These are phyloP conservation scores for Tanacetum coccineum DNA, from an alignment of 129 eudicot genomes.

Conservation along the genomic window DNA sequence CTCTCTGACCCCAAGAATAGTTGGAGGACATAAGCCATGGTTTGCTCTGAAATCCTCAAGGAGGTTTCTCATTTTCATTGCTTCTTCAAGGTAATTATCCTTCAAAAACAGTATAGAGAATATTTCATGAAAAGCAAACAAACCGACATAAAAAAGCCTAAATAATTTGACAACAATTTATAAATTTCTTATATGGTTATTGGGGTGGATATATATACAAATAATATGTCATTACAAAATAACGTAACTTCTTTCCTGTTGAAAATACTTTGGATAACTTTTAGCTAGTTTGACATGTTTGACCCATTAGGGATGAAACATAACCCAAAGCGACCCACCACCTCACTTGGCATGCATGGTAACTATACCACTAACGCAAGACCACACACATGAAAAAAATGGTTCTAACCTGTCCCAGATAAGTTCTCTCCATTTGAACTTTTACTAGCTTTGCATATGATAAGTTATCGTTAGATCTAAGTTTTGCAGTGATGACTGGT, in stretches of 20 bases:
- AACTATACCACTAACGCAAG: too few species aligned
- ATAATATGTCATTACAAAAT: too few species aligned
- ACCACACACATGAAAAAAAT: too few species aligned
- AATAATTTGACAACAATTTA: neutral
- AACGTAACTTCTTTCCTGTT: too few species aligned
- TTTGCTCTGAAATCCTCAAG: constrained; percentile 80
- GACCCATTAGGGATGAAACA: too few species aligned
- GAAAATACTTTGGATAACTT: too few species aligned
- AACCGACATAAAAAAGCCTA: constrained; percentile 1
- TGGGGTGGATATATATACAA: too few species aligned
- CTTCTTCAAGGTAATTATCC: constrained; percentile 99
- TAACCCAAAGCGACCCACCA: too few species aligned
- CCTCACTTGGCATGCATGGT: too few species aligned
- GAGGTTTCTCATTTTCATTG: constrained; percentile 92
- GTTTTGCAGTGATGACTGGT: constrained; percentile 74
- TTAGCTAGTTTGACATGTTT: too few species aligned
- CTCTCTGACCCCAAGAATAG: constrained; percentile 98
- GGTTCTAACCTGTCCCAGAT: constrained; percentile 72
- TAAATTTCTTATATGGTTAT: too few species aligned
- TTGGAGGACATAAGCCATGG: constrained; percentile 89
- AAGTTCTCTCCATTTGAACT: constrained; percentile 81
- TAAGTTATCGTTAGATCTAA: constrained; percentile 38
- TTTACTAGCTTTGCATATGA: constrained; percentile 52
- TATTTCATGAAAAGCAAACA: neutral
- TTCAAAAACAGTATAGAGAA: constrained; percentile 27